Evolutionary conservation across 768 basidiomycete genomes (phyloP), one percentile per base, ranked within the genome.

Genomic region (Leccinum subgranulosum): DNA sequence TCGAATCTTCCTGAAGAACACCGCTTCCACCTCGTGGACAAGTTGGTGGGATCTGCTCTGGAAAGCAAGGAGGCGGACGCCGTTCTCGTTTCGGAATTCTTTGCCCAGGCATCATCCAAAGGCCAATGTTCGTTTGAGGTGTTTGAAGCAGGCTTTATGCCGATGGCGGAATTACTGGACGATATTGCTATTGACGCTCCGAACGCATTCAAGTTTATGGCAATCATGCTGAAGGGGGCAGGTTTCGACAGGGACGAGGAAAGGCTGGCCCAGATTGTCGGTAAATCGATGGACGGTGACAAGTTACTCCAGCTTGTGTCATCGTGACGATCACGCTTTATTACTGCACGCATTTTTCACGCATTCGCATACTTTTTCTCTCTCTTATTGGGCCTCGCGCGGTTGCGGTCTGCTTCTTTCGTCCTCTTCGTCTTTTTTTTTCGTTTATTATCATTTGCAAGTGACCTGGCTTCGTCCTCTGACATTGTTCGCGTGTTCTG

Each of bases 131-230:
- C 84, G 1, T 51, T 78, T 4, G 81, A 79, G 4, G 71, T 81
- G 3, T 86, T 97, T 70, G 87, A 92, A 73, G 81, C 86, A 57
- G 92, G 92, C 14, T 85, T 96, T 70, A 68, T 68, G 48, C 79
- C 81, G 1, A 79, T 84, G 51, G 84, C 87, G 27, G 91, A 93
- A 73, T 74, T 86, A 55, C 79, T 98, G 65, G 92, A 94, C 65
- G 94, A 98, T 68, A 82, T 94, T 57, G 86, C 88, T 29, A 87
- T 94, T 64, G 94, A 98, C 70, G 90, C 89, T 48, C 95, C 96
- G 9, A 87, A 87, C 66, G 96, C 94, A 0, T 87, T 88, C 76
- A 71, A 80, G 45, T 82, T 86, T 57, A 85, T 92, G 70, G 90
- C 85, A 12, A 76, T 83, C 58, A 84, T 96, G 76, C 73, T 96